Base-by-base conservation (phyloP, 2,329 filamentous ascomycete species). In the Thyridium curvatum region DNA sequence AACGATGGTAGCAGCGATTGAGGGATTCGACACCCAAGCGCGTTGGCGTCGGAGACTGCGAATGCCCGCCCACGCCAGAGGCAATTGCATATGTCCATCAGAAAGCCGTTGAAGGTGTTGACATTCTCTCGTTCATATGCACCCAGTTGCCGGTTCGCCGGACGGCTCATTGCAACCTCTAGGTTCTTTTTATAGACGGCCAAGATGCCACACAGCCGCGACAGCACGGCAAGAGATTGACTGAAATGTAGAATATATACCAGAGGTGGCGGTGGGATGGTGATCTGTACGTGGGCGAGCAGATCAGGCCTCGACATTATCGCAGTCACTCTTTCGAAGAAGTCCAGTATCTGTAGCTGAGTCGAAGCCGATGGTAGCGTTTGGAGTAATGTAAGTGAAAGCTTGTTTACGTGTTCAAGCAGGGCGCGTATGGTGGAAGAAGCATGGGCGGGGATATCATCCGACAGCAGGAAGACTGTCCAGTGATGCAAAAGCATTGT, bases 61-160 rank as follows among this genome's bases (percentile, higher is more conserved):
- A 94, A 82, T 1, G 83, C 87, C 12, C 82, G 77, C 16, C 77
- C 76, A 8, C 86, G 77, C 87, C 87, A 94, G 34, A 93, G 59
- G 37, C 85, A 79, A 55, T 94, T 94, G 66, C 86, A 90, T 26
- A 89, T 74, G 54, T 94, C 88, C 79, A 93, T 90, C 26, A 94
- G 72, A 55, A 84, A 89, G 16, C 83, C 83, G 56, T 94, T 94
- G 64, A 93, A 90, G 17, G 73, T 64, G 46, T 79, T 76, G 31
- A 88, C 75, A 40, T 83, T 76, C 26, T 68, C 62, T 32, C 74
- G 68, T 18, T 78, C 69, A 44, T 82, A 83, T 10, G 64, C 57
- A 14, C 58, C 56, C 6, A 57, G 47, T 14, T 46, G 45, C 21
- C 47, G 41, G 12, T 41, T 35, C 43, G 51, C 40, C 45, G 53